A percentile compares a stretch with the other conserved stretches of the same genome.
phyloP scores from a whole-genome alignment of 2,329 filamentous ascomycete species.

The Trichoderma sp. region DNA sequence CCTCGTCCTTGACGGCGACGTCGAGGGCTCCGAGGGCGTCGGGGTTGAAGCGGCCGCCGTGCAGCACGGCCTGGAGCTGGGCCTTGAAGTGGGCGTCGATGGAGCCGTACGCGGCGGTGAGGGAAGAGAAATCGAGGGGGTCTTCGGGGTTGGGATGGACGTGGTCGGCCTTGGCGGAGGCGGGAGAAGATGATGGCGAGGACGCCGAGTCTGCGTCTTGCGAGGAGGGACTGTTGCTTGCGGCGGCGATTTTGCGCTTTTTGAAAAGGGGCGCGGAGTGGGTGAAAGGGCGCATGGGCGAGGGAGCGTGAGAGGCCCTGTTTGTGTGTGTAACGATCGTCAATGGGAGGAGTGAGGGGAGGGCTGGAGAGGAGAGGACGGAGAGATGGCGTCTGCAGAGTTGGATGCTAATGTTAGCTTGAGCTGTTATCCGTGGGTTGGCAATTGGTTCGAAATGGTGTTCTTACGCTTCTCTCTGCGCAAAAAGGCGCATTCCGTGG shows the following conservation, averaged over 20 bases:
- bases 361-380: background rate
- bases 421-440: background rate
- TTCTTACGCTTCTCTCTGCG: conserved; percentile 26
- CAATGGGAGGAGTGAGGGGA: background rate
- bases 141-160: conserved; percentile 38
- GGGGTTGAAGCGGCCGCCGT: conserved; percentile 52
- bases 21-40: conserved; percentile 45
- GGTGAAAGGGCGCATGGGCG: conserved; percentile 30
- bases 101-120: conserved; percentile 42
- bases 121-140: conserved; percentile 48
- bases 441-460: background rate
- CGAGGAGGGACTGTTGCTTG: conserved; percentile 30
- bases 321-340: background rate
- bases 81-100: conserved; percentile 43
- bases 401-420: background rate
- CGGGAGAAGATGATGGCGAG: conserved; percentile 22
- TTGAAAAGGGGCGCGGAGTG: conserved; percentile 32
- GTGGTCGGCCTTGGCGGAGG: conserved; percentile 23
- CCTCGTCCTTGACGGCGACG: conserved; percentile 36
- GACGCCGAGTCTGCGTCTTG: background rate
- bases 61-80: conserved; percentile 39
- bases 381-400: background rate
- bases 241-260: conserved; percentile 38
- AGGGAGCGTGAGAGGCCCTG: background rate
- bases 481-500: conserved; percentile 26